These are phyloP conservation scores for Psilocybe subaeruginosa DNA, from an alignment of 768 basidiomycete species.

Conservation along the genomic window DNA sequence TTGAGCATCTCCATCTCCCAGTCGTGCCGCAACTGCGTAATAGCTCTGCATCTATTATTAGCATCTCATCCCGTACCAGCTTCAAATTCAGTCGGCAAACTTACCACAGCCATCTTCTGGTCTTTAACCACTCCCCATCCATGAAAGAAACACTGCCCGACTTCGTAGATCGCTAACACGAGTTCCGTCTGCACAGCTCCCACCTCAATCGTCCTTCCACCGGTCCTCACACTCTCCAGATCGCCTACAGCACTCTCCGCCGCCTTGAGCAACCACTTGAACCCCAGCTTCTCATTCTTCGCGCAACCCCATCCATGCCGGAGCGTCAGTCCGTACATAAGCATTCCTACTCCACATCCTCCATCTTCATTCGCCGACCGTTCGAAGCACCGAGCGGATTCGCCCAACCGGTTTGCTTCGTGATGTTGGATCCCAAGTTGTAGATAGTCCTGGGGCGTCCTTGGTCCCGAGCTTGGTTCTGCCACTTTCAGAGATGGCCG, in stretches of 20 bases:
- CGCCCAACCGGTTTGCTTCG: constrained; percentile 68
- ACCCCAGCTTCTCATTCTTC: constrained; percentile 79
- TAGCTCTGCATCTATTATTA: constrained; percentile 58
- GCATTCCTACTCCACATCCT: constrained; percentile 87
- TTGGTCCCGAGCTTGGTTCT: background rate
- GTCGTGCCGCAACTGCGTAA: constrained; percentile 78
- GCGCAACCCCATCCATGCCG: constrained; percentile 88
- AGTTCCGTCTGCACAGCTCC: constrained; percentile 63
- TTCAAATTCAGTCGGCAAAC: constrained; percentile 33
- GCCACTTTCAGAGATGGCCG: constrained; percentile 6
- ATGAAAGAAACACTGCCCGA: constrained; percentile 90
- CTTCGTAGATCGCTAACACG: constrained; percentile 88
- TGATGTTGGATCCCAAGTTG: constrained; percentile 80
- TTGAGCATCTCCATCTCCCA: constrained; percentile 89
- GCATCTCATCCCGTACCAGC: background rate
- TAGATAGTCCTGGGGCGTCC: constrained; percentile 67
- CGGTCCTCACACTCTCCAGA: constrained; percentile 63
- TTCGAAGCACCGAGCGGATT: constrained; percentile 78
- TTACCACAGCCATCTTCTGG: constrained; percentile 86
- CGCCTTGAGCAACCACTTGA: constrained; percentile 82
- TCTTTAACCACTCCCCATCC: constrained; percentile 91
- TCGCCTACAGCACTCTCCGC: constrained; percentile 82
- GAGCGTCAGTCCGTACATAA: constrained; percentile 88
- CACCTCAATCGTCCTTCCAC: constrained; percentile 46
- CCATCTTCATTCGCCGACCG: constrained; percentile 72